Evolutionary conservation across 352 stramenopile genomes (phyloP), one percentile per base, ranked within the genome.

Genomic region (Phytophthora foliorum): DNA sequence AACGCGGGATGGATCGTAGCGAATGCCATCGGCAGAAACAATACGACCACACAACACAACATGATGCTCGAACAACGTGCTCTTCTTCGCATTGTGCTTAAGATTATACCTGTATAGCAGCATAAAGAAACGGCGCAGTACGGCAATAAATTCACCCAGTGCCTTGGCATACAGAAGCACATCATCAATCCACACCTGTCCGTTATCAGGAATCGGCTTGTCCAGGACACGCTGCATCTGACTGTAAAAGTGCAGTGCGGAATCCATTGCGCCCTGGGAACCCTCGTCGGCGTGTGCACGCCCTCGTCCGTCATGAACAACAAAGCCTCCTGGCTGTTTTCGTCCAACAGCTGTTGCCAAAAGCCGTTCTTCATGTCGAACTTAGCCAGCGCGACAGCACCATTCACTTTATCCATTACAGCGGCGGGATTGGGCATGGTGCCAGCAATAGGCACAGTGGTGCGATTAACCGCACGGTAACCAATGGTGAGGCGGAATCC

Each of bases 101-200:
- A 69, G 19, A 34, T 58, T 63, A 54, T 49, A 19, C 44, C 44
- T 41, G 11, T 27, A 14, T 2, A 75, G 16, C 1, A 75, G 27
- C 22, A 34, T 14, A 27, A 69, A 73, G 58, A 65, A 78, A 32
- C 49, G 14, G 11, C 39, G 22, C 1, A 74, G 54, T 1, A 58
- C 36, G 29, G 46, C 31, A 48, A 69, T 45, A 54, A 63, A 78
- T 38, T 51, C 44, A 3, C 57, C 48, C 17, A 31, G 17, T 21
- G 44, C 57, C 34, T 69, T 50, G 6, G 50, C 49, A 17, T 58
- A 79, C 6, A 79, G 3, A 17, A 76, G 34, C 16, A 72, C 52
- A 24, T 78, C 65, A 53, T 72, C 70, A 36, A 78, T 67, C 57
- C 64, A 74, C 13, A 69, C 46, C 41, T 69, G 21, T 11, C 29